Conservation (phyloP, 768 basidiomycete genomes). For the Fistulinella prunicolor region DNA sequence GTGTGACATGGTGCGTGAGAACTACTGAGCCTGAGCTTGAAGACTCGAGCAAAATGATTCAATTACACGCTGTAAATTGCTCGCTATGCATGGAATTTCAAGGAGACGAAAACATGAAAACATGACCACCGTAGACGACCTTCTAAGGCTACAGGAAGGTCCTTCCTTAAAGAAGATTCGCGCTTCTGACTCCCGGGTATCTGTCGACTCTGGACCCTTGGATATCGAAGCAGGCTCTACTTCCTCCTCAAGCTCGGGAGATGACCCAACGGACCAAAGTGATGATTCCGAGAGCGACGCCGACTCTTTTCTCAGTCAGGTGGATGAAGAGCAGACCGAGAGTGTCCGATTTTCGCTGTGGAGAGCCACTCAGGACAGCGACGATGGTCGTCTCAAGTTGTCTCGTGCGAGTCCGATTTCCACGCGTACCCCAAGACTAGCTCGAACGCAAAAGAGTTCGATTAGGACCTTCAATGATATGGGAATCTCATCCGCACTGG, state of each 20-base stretch:
- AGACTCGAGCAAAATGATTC: too few relatives aligned
- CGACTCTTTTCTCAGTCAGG: conserved; percentile 6
- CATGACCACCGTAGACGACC: conserved; percentile 40
- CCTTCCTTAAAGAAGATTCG: conserved; percentile 37
- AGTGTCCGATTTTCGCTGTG: not conserved
- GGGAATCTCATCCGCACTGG: conserved; percentile 58
- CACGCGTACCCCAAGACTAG: conserved; percentile 4
- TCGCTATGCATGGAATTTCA: not conserved
- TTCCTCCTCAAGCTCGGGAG: conserved; percentile 4
- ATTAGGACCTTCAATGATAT: conserved; percentile 50
- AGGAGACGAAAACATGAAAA: conserved; percentile 17
- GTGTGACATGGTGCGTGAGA: conserved; percentile 6
- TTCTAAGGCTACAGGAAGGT: conserved; percentile 46
- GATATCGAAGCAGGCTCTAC: conserved; percentile 5
- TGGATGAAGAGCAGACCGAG: not conserved
- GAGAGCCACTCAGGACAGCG: conserved; percentile 10
- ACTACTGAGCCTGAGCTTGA: too few relatives aligned
- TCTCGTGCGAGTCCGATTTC: conserved; percentile 22
- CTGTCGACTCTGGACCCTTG: not conserved
- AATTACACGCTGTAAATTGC: too few relatives aligned
- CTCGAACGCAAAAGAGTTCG: conserved; percentile 7
- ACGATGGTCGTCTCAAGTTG: conserved; percentile 11
- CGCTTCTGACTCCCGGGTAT: not conserved
- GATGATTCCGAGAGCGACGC: conserved; percentile 14
- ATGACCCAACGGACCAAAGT: conserved; percentile 20